Base-by-base conservation (phyloP, 805 yeast genomes). In the Hanseniaspora thailandica region DNA sequence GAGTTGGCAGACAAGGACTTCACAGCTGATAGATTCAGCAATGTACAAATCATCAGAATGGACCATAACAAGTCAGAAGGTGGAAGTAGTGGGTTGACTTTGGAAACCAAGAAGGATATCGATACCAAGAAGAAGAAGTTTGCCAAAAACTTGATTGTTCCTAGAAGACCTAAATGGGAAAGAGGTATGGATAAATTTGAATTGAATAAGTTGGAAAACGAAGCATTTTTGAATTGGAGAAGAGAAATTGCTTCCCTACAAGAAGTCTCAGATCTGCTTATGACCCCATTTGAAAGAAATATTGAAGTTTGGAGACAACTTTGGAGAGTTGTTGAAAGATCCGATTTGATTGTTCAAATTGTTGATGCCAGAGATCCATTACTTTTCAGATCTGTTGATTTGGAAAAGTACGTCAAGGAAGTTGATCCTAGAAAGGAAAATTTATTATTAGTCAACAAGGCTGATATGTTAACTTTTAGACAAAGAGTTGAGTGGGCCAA, bases 281-380 rank as follows among this genome's bases (percentile, higher is more conserved):
- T 93, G 65, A 93, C 98, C 0, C 98, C 98, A 4, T 93, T 90
- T 64, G 98, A 93, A 71, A 80, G 98, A 71, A 93, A 93, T 66
- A 73, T 93, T 58, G 96, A 90, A 73, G 97, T 93, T 55, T 93
- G 98, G 98, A 81, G 93, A 65, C 98, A 93, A 69, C 72, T 93
- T 59, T 93, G 98, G 98, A 78, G 98, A 70, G 98, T 93, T 43
- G 85, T 88, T 23, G 98, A 93, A 68, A 79, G 97, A 64, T 86
- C 93, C 23, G 96, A 90, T 67, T 74, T 93, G 61, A 80, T 93
- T 38, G 97, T 93, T 5, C 98, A 93, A 66, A 93, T 93, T 71
- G 97, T 93, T 28, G 98, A 93, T 71, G 97, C 97, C 12, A 77
- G 98, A 69, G 88, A 86, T 64, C 98, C 98, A 5, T 69, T 89